Evolutionary conservation across 2,329 filamentous ascomycete genomes (phyloP), one percentile per base, ranked within the genome.

Genomic region (Alternaria novae-zelandiae): DNA sequence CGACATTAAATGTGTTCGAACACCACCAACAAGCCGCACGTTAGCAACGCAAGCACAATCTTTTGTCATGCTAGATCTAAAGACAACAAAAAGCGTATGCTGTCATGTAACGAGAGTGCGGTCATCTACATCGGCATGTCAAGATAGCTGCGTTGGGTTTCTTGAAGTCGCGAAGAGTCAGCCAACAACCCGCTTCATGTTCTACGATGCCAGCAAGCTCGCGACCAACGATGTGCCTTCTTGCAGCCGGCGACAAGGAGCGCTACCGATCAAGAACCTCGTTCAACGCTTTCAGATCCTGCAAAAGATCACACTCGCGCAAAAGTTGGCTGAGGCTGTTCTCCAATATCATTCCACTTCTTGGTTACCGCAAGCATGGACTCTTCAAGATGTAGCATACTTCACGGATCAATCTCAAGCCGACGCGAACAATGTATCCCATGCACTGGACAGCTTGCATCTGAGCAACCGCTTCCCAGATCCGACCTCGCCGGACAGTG

Each of bases 341-440:
- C 49, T 67, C 1, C 66, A 61, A 21, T 67, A 69, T 25, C 62
- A 69, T 17, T 57, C 61, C 13, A 69, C 64, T 6, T 55, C 61
- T 5, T 69, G 66, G 66, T 59, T 69, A 12, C 44, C 58, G 12
- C 55, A 61, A 17, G 58, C 59, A 28, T 69, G 64, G 64, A 63
- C 23, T 6, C 64, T 69, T 6, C 55, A 59, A 23, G 64, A 69
- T 46, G 46, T 69, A n/a, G 53, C 57, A 5, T 69, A 59, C 54
- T 69, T 69, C 30, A 61, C 30, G 26, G 23, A 57, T 25, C 13
- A 36, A 28, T 12, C 57, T 46, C 30, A 47, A n/a, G 12, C 51
- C 15, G 32, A 57, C 13, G 15, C 15, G 4, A 46, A 36, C n/a
- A 32, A 61, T 12, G 26, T 65, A 2, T 15, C 25, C 23, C 20